phyloP scores from a whole-genome alignment of 2,329 filamentous ascomycete genomes.

The Davidsoniella neocaledoniae region DNA sequence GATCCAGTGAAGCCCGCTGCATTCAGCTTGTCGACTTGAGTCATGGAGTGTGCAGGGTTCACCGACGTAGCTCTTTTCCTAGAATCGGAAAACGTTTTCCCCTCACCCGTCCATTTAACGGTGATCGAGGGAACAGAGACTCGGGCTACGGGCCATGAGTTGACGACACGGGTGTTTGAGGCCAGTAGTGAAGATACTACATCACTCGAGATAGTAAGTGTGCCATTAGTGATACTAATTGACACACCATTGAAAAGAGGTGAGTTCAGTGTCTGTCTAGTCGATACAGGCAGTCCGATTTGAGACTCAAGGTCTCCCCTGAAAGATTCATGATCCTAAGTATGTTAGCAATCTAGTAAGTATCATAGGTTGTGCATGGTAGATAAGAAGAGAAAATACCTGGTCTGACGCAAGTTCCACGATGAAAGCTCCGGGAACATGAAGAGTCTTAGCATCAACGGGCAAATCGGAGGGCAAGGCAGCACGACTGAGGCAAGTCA shows the following conservation, averaged over 20 bases:
- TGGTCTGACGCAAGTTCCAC: background rate
- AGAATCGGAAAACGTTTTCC: background rate
- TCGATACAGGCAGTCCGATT: background rate
- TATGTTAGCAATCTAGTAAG: background rate
- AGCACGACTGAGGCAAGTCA: too few relatives aligned
- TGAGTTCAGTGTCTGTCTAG: background rate
- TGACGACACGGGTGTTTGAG: background rate
- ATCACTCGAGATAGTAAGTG: background rate
- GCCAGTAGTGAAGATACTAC: background rate
- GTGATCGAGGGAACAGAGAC: background rate
- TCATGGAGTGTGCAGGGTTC: background rate
- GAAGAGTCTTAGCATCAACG: background rate
- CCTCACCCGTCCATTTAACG: background rate
- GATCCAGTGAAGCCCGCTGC: slow-evolving; percentile 30
- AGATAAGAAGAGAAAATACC: background rate
- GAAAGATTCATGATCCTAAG: background rate
- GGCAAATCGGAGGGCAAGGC: background rate
- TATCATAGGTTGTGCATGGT: too few relatives aligned
- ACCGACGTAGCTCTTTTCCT: background rate
- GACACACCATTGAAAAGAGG: background rate
- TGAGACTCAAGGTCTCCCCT: background rate
- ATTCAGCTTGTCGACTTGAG: slow-evolving; percentile 30
- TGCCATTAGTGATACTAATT: background rate
- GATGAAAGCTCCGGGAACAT: background rate
- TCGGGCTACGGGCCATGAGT: background rate